These are phyloP conservation scores for Neofusicoccum umdonicola DNA, from an alignment of 2,329 filamentous ascomycete genomes.

Conservation along the genomic window DNA sequence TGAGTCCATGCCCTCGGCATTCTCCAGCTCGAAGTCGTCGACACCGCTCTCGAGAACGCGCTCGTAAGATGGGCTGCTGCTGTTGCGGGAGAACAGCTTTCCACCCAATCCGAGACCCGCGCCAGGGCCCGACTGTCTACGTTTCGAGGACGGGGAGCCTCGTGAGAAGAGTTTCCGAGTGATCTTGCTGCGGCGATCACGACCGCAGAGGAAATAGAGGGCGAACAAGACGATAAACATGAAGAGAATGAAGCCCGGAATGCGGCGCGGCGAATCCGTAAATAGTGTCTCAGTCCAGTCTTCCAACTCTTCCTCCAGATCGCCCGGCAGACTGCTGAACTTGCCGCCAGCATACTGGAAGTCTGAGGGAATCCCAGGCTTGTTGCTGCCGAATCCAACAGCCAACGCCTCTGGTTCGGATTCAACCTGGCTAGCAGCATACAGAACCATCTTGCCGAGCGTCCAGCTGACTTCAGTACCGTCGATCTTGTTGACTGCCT, in stretches of 20 bases:
- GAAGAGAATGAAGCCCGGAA: slow-evolving; percentile 75
- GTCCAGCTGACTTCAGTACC: slow-evolving; percentile 96
- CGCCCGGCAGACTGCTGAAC: slow-evolving; percentile 44
- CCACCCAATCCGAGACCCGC: slow-evolving; percentile 21
- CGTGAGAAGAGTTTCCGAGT: slow-evolving; percentile 51
- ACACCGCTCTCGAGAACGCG: slow-evolving; percentile 73
- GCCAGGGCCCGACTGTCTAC: slow-evolving; percentile 26
- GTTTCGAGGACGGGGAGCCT: slow-evolving; percentile 28
- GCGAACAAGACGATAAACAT: slow-evolving; percentile 68
- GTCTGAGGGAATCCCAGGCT: slow-evolving; percentile 64
- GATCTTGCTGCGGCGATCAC: slow-evolving; percentile 65
- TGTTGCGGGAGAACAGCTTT: slow-evolving; percentile 49
- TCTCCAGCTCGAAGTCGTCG: slow-evolving; percentile 73
- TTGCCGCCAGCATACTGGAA: slow-evolving; percentile 75
- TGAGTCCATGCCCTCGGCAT: slow-evolving; percentile 55
- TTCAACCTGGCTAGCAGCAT: slow-evolving; percentile 79
- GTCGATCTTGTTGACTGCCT: slow-evolving; percentile 88
- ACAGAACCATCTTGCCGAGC: slow-evolving; percentile 91
- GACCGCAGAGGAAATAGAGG: slow-evolving; percentile 72
- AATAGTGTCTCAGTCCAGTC: slow-evolving; percentile 62
- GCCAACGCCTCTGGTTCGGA: slow-evolving; percentile 56
- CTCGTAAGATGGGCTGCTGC: slow-evolving; percentile 63
- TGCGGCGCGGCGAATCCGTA: slow-evolving; percentile 61
- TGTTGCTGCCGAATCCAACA: slow-evolving; percentile 91
- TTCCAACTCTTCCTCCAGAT: slow-evolving; percentile 49